A percentile compares a stretch with the other conserved stretches of the same genome.
Conservation (phyloP, 2,329 filamentous ascomycete genomes). For the Grosmannia penicillata region DNA sequence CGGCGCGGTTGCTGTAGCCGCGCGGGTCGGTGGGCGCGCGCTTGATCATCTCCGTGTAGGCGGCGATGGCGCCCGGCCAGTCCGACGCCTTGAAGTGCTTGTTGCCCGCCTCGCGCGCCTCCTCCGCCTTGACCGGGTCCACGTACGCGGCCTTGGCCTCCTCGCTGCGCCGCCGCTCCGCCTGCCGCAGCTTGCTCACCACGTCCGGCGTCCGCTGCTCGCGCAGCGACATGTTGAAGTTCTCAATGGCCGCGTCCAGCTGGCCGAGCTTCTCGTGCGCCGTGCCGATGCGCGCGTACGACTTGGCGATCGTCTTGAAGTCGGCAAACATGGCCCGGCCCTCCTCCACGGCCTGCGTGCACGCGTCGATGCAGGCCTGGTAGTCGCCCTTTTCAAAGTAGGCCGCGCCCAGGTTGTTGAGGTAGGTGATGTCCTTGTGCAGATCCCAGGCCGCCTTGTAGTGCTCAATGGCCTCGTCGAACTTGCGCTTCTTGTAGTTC, state of each 20-base stretch:
- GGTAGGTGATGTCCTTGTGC: conserved; percentile 91
- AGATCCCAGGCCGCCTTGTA: conserved; percentile 92
- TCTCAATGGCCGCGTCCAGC: conserved; percentile 62
- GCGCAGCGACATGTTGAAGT: conserved; percentile 86
- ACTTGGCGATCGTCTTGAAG: conserved; percentile 97
- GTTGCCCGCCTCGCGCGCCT: conserved; percentile 88
- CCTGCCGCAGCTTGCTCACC: conserved; percentile 77
- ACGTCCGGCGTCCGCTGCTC: conserved; percentile 95
- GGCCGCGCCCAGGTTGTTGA: conserved; percentile 90
- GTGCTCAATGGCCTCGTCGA: conserved; percentile 86
- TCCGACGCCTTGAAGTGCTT: conserved; percentile 94
- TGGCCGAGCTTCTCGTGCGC: conserved; percentile 86
- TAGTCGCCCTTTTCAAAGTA: conserved; percentile 95
- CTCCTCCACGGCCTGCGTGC: conserved; percentile 77
- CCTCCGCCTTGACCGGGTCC: conserved; percentile 82
- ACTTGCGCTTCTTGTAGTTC: conserved; percentile 96
- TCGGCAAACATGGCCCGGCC: conserved; percentile 82
- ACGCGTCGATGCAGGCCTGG: conserved; percentile 71
- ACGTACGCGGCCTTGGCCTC: conserved; percentile 67
- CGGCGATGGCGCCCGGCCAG: conserved; percentile 87
- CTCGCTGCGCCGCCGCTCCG: conserved; percentile 75
- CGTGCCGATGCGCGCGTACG: conserved; percentile 90
- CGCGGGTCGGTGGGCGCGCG: conserved; percentile 83
- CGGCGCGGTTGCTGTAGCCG: conserved; percentile 93
- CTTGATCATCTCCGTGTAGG: conserved; percentile 95